Evolutionary conservation across 306 rosid species (phyloP).

Genomic region (Mimosa pudica): DNA sequence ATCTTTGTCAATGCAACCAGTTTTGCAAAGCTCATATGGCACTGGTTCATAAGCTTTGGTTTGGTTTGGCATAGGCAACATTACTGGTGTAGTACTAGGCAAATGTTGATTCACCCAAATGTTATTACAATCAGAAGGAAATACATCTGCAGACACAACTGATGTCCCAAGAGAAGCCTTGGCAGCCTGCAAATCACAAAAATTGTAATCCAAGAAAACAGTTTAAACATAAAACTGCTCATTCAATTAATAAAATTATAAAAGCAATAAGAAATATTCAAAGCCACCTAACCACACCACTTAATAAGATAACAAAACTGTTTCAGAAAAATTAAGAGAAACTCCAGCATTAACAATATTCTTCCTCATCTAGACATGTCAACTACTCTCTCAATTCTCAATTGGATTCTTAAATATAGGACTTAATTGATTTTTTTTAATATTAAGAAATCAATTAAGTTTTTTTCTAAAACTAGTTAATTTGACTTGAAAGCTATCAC

Average conservation of each 20-base stretch:
- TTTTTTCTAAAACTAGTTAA: too few species aligned
- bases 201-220: slow-evolving; percentile 17
- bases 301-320: not conserved
- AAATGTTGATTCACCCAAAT: slow-evolving; percentile 38
- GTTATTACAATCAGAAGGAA: slow-evolving; percentile 39
- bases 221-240: slow-evolving; percentile 18
- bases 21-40: slow-evolving; percentile 52
- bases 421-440: too few species aligned
- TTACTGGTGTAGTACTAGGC: slow-evolving; percentile 18
- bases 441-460: too few species aligned
- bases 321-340: not conserved
- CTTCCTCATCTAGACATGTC: not conserved
- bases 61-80: slow-evolving; percentile 38
- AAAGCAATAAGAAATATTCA: slow-evolving; percentile 5
- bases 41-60: slow-evolving; percentile 36
- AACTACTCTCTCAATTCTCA: too few species aligned
- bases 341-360: not conserved
- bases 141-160: slow-evolving; percentile 36
- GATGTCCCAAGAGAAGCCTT: slow-evolving; percentile 44
- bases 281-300: slow-evolving; percentile 1
- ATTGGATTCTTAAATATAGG: too few species aligned
- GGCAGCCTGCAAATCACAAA: slow-evolving; percentile 48
- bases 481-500: too few species aligned
- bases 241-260: slow-evolving; percentile 1
- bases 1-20: slow-evolving; percentile 49